Evolutionary conservation across 495 filamentous ascomycete species (phyloP), one percentile per base, ranked within the genome.

Genomic region (Tuber aestivum): DNA sequence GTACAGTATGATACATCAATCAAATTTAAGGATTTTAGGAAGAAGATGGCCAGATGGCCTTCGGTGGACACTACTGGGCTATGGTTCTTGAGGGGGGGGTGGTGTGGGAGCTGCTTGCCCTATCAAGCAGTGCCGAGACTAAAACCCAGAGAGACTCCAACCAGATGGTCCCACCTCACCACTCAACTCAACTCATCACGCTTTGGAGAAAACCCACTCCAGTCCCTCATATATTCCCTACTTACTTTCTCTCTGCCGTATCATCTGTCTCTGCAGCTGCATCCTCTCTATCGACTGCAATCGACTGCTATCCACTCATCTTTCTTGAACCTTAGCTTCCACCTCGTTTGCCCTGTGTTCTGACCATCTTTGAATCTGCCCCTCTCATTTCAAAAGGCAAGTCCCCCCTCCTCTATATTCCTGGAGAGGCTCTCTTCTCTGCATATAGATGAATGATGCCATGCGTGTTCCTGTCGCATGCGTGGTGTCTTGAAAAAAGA

Each of bases 61-160:
- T 18, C 56, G 27, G 56, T 27, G 27, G 56, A 65, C 3, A 65
- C 56, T 12, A 20, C 56, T 65, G 56, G 27, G 56, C 27, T 65
- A 27, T 65, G 56, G 56, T 65, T 65, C 27, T 65, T 61, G n/a
- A 61, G 50, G 23, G 74, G 78, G 70, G 72, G 69, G 76, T 72
- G 72, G 76, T 79, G 78, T 79, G 77, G 72, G 76, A 79, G 76
- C 78, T 79, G 70, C 73, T 79, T 79, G 78, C 77, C 78, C 78
- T 79, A 79, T 79, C 73, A 56, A 79, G 77, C 71, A 69, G 78
- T 79, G 78, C 78, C 76, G 78, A 79, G 78, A 79, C 77, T 72
- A 70, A 79, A 77, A 41, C 61, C 70, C 72, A 75, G 56, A 65
- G 56, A 73, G 78, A 79, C 78, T 76, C 76, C 78, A 79, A 75